These are phyloP conservation scores for Talaromyces atroroseus DNA, from an alignment of 2,329 filamentous ascomycete genomes.

Conservation along the genomic window DNA sequence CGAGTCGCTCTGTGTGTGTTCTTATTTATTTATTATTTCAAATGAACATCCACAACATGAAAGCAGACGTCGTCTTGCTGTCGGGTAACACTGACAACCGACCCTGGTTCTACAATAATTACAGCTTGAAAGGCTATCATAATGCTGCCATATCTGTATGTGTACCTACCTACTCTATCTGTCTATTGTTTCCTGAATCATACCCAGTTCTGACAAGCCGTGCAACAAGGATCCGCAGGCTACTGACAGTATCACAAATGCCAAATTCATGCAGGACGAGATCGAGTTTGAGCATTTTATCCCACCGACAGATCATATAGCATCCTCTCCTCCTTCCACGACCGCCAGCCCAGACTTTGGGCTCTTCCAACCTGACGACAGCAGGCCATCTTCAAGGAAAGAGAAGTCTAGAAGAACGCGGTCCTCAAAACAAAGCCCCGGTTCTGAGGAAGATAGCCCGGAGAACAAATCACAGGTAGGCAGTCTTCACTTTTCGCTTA, in stretches of 20 bases:
- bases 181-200: background rate
- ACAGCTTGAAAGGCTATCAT: conserved; percentile 2
- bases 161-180: background rate
- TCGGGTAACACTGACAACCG: conserved; percentile 6
- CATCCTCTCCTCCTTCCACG: background rate
- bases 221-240: background rate
- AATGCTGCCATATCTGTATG: conserved; percentile 1
- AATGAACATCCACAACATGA: conserved; percentile 6
- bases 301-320: conserved; percentile 2
- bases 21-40: too few species aligned
- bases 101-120: conserved; percentile 5
- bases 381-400: conserved; percentile 8
- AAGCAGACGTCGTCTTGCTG: conserved; percentile 6
- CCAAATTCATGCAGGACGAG: conserved; percentile 2
- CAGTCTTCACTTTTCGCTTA: background rate
- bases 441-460: conserved; percentile 9
- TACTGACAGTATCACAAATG: background rate
- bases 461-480: conserved; percentile 10
- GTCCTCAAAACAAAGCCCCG: background rate
- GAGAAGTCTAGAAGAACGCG: conserved; percentile 9
- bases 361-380: background rate
- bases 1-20: background rate
- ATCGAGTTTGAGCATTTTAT: conserved; percentile 11
- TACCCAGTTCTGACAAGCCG: background rate
- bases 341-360: conserved; percentile 5